Conservation (phyloP, 1,284 basidiomycete genomes). For the Rhodotorula mucilaginosa region DNA sequence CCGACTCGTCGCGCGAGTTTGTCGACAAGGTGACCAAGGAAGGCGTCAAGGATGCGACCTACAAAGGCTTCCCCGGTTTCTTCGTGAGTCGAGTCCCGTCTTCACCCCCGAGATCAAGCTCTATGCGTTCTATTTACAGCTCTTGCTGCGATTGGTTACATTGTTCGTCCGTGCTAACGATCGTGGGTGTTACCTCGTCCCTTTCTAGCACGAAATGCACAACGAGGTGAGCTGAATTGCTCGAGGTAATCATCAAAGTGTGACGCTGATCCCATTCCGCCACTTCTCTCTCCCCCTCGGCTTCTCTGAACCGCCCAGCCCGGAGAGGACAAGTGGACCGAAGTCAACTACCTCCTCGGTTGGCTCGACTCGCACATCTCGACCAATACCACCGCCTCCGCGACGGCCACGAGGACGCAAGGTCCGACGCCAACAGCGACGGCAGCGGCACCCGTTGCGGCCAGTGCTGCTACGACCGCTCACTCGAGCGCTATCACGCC, state of each 20-base stretch:
- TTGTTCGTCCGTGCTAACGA: not conserved
- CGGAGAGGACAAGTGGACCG: constrained; percentile 32
- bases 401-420: too few species aligned
- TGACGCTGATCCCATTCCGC: too few species aligned
- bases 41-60: constrained; percentile 16
- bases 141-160: not conserved
- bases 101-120: not conserved
- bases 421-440: not conserved
- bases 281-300: not conserved
- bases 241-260: too few species aligned
- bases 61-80: constrained; percentile 28
- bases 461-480: not conserved
- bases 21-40: constrained; percentile 25
- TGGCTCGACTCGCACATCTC: constrained; percentile 30
- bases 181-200: not conserved
- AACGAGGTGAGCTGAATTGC: constrained; percentile 29
- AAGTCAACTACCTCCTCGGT: constrained; percentile 22
- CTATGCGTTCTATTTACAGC: not conserved
- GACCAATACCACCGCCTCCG: not conserved
- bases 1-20: constrained; percentile 23
- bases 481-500: not conserved
- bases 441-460: not conserved
- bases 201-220: constrained; percentile 39
- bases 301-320: constrained; percentile 6
- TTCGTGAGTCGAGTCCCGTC: constrained; percentile 11